These are phyloP conservation scores for Pseudogymnoascus destructans DNA, from an alignment of 2,329 filamentous ascomycete genomes.

Conservation along the genomic window DNA sequence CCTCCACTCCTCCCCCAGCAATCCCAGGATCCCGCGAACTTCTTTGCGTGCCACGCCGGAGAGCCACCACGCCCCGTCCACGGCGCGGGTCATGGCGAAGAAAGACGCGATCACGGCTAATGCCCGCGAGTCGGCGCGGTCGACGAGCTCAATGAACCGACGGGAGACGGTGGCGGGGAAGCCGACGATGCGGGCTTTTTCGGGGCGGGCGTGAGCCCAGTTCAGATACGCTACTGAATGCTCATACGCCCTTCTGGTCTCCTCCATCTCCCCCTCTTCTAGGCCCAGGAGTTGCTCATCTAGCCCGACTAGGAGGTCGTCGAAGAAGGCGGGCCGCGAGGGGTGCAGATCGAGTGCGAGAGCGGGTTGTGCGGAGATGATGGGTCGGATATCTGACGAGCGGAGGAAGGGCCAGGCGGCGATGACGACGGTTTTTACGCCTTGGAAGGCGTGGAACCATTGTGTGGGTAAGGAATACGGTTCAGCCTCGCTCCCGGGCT, in stretches of 20 bases:
- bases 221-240: conserved; percentile 54
- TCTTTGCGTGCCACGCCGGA: conserved; percentile 52
- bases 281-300: conserved; percentile 39
- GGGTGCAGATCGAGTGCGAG: conserved; percentile 46
- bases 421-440: conserved; percentile 51
- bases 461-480: conserved; percentile 46
- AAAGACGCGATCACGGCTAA: conserved; percentile 53
- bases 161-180: conserved; percentile 53
- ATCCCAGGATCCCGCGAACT: conserved; percentile 38
- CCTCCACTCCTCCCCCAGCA: conserved; percentile 23
- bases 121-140: conserved; percentile 45
- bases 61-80: conserved; percentile 57
- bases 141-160: conserved; percentile 46
- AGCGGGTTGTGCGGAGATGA: conserved; percentile 51
- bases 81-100: conserved; percentile 49
- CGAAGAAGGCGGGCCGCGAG: conserved; percentile 43
- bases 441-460: conserved; percentile 56
- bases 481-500: conserved; percentile 30
- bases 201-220: conserved; percentile 49
- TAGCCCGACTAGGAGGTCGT: conserved; percentile 43
- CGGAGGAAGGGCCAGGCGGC: conserved; percentile 52
- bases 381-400: conserved; percentile 43
- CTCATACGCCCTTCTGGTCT: conserved; percentile 43
- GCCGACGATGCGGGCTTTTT: conserved; percentile 44
- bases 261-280: conserved; percentile 13